Conservation (phyloP, 1,139 yeast species). For the Yamadazyma trypodendri region DNA sequence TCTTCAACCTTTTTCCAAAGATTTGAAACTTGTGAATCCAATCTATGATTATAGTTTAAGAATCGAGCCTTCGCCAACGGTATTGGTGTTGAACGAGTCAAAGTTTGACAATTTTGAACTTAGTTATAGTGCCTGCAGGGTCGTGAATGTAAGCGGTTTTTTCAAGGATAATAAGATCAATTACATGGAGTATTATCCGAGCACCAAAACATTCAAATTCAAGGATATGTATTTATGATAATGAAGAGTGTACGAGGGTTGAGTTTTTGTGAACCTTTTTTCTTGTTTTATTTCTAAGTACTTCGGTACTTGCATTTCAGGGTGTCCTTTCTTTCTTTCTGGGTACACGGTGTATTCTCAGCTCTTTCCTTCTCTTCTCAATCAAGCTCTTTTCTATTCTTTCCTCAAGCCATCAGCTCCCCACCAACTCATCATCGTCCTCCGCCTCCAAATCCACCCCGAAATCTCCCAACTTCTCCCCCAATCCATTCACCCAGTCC, state of each 20-base stretch:
- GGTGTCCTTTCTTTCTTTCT: no score
- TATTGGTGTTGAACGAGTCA: slow-evolving; percentile 64
- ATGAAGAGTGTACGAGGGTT: slow-evolving; percentile 5
- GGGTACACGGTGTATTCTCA: neutral
- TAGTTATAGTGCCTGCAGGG: slow-evolving; percentile 79
- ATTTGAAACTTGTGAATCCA: slow-evolving; percentile 64
- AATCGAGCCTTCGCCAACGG: slow-evolving; percentile 77
- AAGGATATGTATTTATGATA: slow-evolving; percentile 42
- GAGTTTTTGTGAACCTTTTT: no score
- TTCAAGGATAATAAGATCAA: slow-evolving; percentile 46
- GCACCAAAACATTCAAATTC: slow-evolving; percentile 47
- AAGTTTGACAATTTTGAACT: slow-evolving; percentile 71
- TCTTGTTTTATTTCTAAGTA: no score
- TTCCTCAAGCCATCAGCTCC: no score
- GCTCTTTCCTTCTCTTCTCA: neutral
- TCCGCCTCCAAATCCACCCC: slow-evolving; percentile 85
- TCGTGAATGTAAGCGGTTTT: slow-evolving; percentile 68
- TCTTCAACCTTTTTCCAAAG: slow-evolving; percentile 71
- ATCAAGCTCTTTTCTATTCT: neutral
- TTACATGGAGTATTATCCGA: slow-evolving; percentile 72
- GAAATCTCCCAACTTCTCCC: slow-evolving; percentile 77
- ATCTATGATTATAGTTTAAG: slow-evolving; percentile 68
- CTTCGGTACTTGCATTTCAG: no score
- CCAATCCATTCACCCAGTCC: slow-evolving; percentile 76
- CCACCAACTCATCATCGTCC: slow-evolving; percentile 16